Conservation (phyloP, 225 moss, liverwort and hornwort species). For the Lunularia cruciata region DNA sequence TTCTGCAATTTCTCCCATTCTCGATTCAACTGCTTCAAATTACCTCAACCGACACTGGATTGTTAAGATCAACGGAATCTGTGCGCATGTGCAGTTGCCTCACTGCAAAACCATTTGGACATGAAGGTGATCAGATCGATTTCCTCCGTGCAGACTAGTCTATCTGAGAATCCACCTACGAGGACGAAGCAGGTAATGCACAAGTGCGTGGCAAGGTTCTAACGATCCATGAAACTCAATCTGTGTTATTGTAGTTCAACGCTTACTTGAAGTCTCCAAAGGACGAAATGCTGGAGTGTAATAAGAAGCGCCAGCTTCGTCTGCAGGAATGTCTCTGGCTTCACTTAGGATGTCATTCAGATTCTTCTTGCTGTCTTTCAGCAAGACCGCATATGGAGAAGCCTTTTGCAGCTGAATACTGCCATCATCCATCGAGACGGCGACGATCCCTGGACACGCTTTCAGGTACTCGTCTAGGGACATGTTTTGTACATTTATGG, state of each 20-base stretch:
- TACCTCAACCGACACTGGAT: too few species aligned
- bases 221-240: too few species aligned
- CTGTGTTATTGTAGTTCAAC: too few species aligned
- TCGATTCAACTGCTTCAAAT: too few species aligned
- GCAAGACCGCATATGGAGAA: conserved; percentile 2
- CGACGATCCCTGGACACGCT: conserved; percentile 16
- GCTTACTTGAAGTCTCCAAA: not conserved
- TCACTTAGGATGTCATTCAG: conserved; percentile 14
- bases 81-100: not conserved
- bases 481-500: conserved; percentile 24
- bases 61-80: too few species aligned
- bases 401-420: conserved; percentile 24
- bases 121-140: not conserved
- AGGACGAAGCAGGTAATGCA: too few species aligned
- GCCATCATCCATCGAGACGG: conserved; percentile 18
- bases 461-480: conserved; percentile 26
- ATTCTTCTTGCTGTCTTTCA: conserved; percentile 28
- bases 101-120: not conserved
- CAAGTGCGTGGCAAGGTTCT: too few species aligned
- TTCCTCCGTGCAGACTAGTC: too few species aligned
- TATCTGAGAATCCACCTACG: too few species aligned
- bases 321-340: conserved; percentile 16
- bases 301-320: conserved; percentile 3
- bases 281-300: conserved; percentile 20
- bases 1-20: too few species aligned